Evolutionary conservation across 129 eudicot genomes (phyloP).

Genomic region (Smallanthus sonchifolius): DNA sequence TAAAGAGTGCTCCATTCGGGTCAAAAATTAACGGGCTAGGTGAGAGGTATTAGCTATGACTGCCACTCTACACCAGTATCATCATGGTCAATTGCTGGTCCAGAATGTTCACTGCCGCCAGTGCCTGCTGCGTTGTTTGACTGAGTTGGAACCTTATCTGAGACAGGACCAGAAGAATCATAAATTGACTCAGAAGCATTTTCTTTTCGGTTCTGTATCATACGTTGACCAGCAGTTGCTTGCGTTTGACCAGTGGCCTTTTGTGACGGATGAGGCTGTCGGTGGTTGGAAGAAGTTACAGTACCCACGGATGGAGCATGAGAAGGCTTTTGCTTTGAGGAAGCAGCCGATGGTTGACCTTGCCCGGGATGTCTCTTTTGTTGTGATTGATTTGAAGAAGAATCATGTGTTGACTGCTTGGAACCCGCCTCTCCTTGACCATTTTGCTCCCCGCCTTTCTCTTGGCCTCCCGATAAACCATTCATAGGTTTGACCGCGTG

Average conservation of each 20-base stretch:
- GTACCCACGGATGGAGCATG: slow-evolving; percentile 23
- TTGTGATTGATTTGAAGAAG: slow-evolving; percentile 33
- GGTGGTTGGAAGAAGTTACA: slow-evolving; percentile 38
- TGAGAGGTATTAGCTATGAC: slow-evolving; percentile 24
- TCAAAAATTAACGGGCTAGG: slow-evolving; percentile 32
- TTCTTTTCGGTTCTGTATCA: slow-evolving; percentile 34
- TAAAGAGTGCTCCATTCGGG: slow-evolving; percentile 30
- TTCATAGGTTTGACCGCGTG: slow-evolving; percentile 49
- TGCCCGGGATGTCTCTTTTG: slow-evolving; percentile 49
- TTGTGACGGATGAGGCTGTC: slow-evolving; percentile 35
- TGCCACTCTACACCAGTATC: slow-evolving; percentile 44
- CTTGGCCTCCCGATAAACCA: slow-evolving; percentile 56
- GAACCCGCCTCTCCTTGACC: slow-evolving; percentile 22
- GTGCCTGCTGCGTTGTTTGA: slow-evolving; percentile 20
- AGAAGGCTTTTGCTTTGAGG: slow-evolving; percentile 28
- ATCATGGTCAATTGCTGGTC: slow-evolving; percentile 30
- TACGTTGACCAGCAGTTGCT: slow-evolving; percentile 31
- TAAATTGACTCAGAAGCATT: slow-evolving; percentile 35
- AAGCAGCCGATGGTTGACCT: slow-evolving; percentile 36
- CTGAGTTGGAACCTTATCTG: slow-evolving; percentile 28
- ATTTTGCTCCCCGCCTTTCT: slow-evolving; percentile 46
- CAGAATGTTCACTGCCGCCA: slow-evolving; percentile 29
- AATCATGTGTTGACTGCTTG: slow-evolving; percentile 34
- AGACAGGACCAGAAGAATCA: slow-evolving; percentile 38
- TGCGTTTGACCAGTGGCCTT: slow-evolving; percentile 48